Evolutionary conservation across 495 filamentous ascomycete species (phyloP), one percentile per base, ranked within the genome.

Genomic region (Penicillium antarcticum): DNA sequence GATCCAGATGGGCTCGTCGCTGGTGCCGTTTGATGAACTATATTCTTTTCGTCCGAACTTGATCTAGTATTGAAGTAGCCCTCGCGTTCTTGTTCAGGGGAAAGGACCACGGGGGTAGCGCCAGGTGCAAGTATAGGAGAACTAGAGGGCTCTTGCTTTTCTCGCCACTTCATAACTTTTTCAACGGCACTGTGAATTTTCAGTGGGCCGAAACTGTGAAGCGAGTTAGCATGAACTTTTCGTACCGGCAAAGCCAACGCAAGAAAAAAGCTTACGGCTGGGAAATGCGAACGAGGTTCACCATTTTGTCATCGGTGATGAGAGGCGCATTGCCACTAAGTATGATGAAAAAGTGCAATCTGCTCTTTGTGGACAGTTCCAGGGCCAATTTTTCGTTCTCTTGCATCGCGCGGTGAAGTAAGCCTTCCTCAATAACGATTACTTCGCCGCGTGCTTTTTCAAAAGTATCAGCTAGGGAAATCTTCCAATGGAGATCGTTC

Each of bases 391-490:
- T 57, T 10, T 10, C 55, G 47, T 8, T 48, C 21, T 13, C 29
- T 45, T 1, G 45, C 48, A 13, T 52, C 46, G 26, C 14, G n/a
- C 34, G 35, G 11, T 55, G 46, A 19, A 70, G 38, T 1, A 44
- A 56, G 0, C 56, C 56, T 51, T 69, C 61, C 19, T 73, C 69
- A 12, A 73, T 48, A 7, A 71, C 61, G 2, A 46, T 58, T 21
- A 73, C 56, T 36, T 73, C 61, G 2, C 68, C 68, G 3, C 45
- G 44, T 1, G 53, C 58, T 13, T 58, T 48, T 1, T 63, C 57
- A 2, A 71, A 39, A 1, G 58, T 52, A 14, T 68, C 68, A 1
- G 59, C 66, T n/a, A 67, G 53, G 2, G 61, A 68, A 0, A 71
- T 48, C 13, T 39, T 55, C 70, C 68, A 73, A 0, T 62, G 57